A percentile compares a stretch with the other conserved stretches of the same genome.
phyloP scores from a whole-genome alignment of 1,139 yeast species.

The Suhomyces chickasaworum region DNA sequence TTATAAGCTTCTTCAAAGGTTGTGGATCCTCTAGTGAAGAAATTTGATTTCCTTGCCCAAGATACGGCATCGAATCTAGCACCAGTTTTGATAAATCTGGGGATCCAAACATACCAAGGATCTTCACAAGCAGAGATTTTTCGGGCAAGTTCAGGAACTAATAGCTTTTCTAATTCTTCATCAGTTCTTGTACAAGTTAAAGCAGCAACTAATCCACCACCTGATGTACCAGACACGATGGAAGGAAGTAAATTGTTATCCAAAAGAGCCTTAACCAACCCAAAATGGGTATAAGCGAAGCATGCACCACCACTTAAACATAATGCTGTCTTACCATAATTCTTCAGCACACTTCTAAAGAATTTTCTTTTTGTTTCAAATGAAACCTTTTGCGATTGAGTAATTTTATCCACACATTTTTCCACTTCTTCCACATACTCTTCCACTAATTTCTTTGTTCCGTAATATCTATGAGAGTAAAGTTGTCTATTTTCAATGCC shows the following conservation, averaged over 20 bases:
- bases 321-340: constrained; percentile 72
- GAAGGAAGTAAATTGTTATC: constrained; percentile 68
- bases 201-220: constrained; percentile 83
- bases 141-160: constrained; percentile 64
- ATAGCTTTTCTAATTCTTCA: constrained; percentile 57
- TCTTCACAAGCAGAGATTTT: constrained; percentile 76
- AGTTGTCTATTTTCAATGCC: constrained; percentile 74
- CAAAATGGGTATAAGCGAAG: constrained; percentile 77
- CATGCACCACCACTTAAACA: constrained; percentile 82
- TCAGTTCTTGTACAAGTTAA: constrained; percentile 70
- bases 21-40: constrained; percentile 72
- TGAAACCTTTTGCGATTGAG: constrained; percentile 40
- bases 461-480: constrained; percentile 74
- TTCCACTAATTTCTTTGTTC: constrained; percentile 65
- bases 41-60: constrained; percentile 70
- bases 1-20: constrained; percentile 72
- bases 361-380: constrained; percentile 50
- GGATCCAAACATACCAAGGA: constrained; percentile 59
- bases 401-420: constrained; percentile 47
- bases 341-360: constrained; percentile 60
- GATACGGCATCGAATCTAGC: constrained; percentile 75
- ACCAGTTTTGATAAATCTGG: constrained; percentile 72
- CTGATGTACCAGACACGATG: constrained; percentile 77
- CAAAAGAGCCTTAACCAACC: constrained; percentile 69
- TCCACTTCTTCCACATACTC: constrained; percentile 58